Evolutionary conservation across 768 basidiomycete species (phyloP).

Genomic region (Cytidiella melzeri): DNA sequence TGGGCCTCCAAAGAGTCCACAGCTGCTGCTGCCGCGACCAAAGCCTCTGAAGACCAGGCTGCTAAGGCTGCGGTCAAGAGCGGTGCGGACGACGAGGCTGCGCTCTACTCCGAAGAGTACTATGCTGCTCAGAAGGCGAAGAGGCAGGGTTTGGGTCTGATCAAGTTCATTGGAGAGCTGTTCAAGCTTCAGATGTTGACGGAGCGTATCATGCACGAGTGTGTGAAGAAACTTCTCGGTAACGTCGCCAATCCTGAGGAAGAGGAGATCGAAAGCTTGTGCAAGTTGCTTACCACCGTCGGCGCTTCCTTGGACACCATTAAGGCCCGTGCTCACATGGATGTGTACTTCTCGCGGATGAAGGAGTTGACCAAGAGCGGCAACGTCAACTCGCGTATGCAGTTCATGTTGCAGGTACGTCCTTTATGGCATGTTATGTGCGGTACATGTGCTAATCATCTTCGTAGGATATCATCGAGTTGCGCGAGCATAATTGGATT

Average conservation of each 20-base stretch:
- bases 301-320: slow-evolving; percentile 74
- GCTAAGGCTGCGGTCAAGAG: slow-evolving; percentile 62
- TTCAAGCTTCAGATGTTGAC: slow-evolving; percentile 99
- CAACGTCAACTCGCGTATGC: slow-evolving; percentile 81
- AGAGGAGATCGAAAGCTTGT: slow-evolving; percentile 95
- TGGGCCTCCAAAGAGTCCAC: slow-evolving; percentile 89
- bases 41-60: slow-evolving; percentile 82
- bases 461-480: slow-evolving; percentile 80
- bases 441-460: slow-evolving; percentile 1
- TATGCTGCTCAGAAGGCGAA: slow-evolving; percentile 96
- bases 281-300: slow-evolving; percentile 88
- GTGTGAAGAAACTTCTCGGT: slow-evolving; percentile 89
- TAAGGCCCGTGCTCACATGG: slow-evolving; percentile 82
- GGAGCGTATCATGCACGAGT: slow-evolving; percentile 97
- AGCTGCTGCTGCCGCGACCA: slow-evolving; percentile 78
- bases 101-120: slow-evolving; percentile 87
- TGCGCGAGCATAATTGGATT: slow-evolving; percentile 80
- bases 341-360: slow-evolving; percentile 91
- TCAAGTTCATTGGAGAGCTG: slow-evolving; percentile 96
- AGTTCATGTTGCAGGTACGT: slow-evolving; percentile 91
- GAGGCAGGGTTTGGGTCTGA: slow-evolving; percentile 92
- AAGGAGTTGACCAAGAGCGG: slow-evolving; percentile 68
- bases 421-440: background rate
- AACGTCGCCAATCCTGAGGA: slow-evolving; percentile 96
- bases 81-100: slow-evolving; percentile 55